A percentile compares a stretch with the other conserved stretches of the same genome.
Conservation (phyloP, 164 flowering plant species). For the Platanus orientalis region DNA sequence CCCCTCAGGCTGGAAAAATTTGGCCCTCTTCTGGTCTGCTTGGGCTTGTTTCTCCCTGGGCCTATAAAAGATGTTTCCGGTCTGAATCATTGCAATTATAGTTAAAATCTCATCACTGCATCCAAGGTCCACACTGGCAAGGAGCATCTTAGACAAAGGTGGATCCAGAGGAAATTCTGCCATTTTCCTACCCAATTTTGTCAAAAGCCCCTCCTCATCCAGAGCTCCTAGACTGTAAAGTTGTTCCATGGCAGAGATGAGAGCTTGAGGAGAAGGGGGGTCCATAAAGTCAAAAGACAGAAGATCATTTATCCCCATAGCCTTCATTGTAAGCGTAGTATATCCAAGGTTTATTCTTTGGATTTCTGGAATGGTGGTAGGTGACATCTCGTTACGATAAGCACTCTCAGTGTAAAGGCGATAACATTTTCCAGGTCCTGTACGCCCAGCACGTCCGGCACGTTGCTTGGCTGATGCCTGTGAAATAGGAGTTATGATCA, state of each 20-base stretch:
- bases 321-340: conserved; percentile 70
- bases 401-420: conserved; percentile 94
- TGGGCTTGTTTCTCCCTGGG: conserved; percentile 93
- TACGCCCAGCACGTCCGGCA: conserved; percentile 98
- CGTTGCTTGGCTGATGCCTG: conserved; percentile 97
- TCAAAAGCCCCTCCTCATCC: conserved; percentile 89
- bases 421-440: conserved; percentile 97
- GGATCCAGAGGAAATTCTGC: conserved; percentile 94
- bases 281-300: conserved; percentile 94
- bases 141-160: conserved; percentile 82
- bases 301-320: conserved; percentile 94
- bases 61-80: conserved; percentile 81
- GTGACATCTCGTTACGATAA: conserved; percentile 84
- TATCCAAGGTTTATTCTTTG: conserved; percentile 86
- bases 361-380: conserved; percentile 84
- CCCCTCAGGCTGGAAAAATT: conserved; percentile 92
- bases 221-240: conserved; percentile 86
- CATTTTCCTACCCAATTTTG: conserved; percentile 91
- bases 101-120: conserved; percentile 91
- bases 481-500: conserved; percentile 84
- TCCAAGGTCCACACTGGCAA: conserved; percentile 90
- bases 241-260: conserved; percentile 90
- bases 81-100: conserved; percentile 87
- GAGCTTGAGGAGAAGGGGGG: conserved; percentile 93
- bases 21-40: conserved; percentile 88